These are phyloP conservation scores for Pythium sp. DNA, from an alignment of 352 stramenopile genomes.

Conservation along the genomic window DNA sequence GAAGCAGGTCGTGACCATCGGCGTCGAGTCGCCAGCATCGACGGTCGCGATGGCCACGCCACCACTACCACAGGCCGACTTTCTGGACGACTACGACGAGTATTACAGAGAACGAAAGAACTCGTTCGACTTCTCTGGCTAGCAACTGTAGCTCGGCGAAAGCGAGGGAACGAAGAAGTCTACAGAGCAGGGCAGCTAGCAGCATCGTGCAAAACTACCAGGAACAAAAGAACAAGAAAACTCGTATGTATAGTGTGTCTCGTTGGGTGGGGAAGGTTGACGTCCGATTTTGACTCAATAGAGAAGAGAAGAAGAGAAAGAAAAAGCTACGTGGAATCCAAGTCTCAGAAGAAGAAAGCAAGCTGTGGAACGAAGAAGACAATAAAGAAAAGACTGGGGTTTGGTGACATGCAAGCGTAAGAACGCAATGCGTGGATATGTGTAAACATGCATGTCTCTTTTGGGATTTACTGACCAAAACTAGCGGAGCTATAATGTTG, in stretches of 20 bases:
- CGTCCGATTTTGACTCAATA: background rate
- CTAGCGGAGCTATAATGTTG: background rate
- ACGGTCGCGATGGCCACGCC: constrained; percentile 14
- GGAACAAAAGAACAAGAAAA: constrained; percentile 1
- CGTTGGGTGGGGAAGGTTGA: background rate
- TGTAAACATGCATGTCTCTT: background rate
- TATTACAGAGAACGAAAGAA: constrained; percentile 47
- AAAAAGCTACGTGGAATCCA: background rate
- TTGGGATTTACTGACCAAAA: background rate
- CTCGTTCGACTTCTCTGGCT: constrained; percentile 74
- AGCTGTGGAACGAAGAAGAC: background rate
- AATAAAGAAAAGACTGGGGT: constrained; percentile 1
- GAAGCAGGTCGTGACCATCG: constrained; percentile 22
- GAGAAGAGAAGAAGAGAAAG: background rate
- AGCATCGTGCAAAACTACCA: background rate
- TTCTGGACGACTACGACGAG: constrained; percentile 40
- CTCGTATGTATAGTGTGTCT: background rate
- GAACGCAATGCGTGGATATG: background rate
- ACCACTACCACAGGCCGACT: constrained; percentile 38
- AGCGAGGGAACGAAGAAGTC: background rate
- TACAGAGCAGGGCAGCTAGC: background rate
- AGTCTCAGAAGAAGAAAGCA: background rate
- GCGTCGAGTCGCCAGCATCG: constrained; percentile 29
- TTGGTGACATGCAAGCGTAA: background rate
- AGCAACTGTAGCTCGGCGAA: background rate